Percentiles rank a stretch among this genome's conserved stretches.
Conservation (phyloP, 352 stramenopile species). For the Globisporangium nagaii region DNA sequence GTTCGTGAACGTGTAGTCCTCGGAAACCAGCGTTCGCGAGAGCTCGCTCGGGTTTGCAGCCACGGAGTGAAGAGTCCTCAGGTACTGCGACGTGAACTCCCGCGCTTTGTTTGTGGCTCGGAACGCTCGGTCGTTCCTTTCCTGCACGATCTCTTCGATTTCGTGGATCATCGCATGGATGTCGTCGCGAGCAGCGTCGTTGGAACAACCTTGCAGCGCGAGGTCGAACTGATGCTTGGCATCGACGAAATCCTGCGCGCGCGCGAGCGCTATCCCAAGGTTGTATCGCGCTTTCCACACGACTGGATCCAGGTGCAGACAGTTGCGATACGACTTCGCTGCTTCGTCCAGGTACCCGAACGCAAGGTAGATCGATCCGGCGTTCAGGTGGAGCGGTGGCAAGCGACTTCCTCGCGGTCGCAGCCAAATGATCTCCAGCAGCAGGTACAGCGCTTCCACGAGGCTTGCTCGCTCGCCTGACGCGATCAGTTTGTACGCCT, state of each 20-base stretch:
- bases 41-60: background rate
- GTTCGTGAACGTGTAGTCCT: slow-evolving; percentile 21
- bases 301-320: slow-evolving; percentile 25
- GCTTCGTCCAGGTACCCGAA: slow-evolving; percentile 50
- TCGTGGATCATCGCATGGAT: slow-evolving; percentile 34
- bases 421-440: slow-evolving; percentile 51
- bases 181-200: slow-evolving; percentile 10
- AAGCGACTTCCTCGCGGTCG: slow-evolving; percentile 24
- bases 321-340: slow-evolving; percentile 40
- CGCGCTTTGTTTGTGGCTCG: slow-evolving; percentile 24
- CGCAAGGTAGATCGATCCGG: slow-evolving; percentile 45
- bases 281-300: slow-evolving; percentile 51
- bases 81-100: slow-evolving; percentile 41
- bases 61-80: slow-evolving; percentile 29
- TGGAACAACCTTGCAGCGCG: slow-evolving; percentile 16
- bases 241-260: slow-evolving; percentile 39
- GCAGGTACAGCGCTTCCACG: slow-evolving; percentile 43
- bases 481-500: slow-evolving; percentile 24
- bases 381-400: slow-evolving; percentile 37
- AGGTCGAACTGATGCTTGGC: slow-evolving; percentile 37
- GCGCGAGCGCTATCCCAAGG: slow-evolving; percentile 35
- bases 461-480: slow-evolving; percentile 25
- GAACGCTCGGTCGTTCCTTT: slow-evolving; percentile 28
- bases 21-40: background rate
- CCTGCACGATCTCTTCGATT: slow-evolving; percentile 32